Conservation (phyloP, 768 basidiomycete species). For the Hericium erinaceus region DNA sequence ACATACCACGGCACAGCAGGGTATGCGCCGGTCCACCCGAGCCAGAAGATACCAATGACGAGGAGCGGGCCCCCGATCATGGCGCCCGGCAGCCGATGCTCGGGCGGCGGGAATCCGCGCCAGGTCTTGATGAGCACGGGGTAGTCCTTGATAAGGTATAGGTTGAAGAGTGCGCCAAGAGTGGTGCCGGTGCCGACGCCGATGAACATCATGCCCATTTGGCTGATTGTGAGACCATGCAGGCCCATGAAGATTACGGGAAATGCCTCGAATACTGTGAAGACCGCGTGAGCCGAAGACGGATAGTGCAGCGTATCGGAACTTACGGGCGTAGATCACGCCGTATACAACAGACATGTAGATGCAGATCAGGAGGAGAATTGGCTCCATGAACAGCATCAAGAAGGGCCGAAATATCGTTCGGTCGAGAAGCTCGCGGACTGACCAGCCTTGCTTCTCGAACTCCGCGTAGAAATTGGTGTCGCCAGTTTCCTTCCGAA, state of each 20-base stretch:
- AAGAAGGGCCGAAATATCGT: constrained; percentile 22
- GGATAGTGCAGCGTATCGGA: too few relatives aligned
- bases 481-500: background rate
- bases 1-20: constrained; percentile 6
- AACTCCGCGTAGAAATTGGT: background rate
- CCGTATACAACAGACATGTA: constrained; percentile 12
- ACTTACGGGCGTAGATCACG: constrained; percentile 8
- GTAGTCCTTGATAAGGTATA: background rate
- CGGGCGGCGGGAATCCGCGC: constrained; percentile 8
- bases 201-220: constrained; percentile 4
- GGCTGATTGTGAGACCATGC: background rate
- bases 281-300: too few relatives aligned
- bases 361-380: constrained; percentile 8
- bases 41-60: constrained; percentile 1
- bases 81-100: background rate
- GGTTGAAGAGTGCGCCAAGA: background rate
- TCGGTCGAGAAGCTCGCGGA: constrained; percentile 14
- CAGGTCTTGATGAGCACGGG: background rate
- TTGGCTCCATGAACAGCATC: constrained; percentile 23
- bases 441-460: background rate
- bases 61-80: background rate
- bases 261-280: constrained; percentile 5
- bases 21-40: constrained; percentile 8
- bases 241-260: constrained; percentile 3
- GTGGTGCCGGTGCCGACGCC: constrained; percentile 3